Percentiles rank a stretch among this genome's conserved stretches.
phyloP scores from a whole-genome alignment of 805 yeast genomes.

The Komagataella phaffii region DNA sequence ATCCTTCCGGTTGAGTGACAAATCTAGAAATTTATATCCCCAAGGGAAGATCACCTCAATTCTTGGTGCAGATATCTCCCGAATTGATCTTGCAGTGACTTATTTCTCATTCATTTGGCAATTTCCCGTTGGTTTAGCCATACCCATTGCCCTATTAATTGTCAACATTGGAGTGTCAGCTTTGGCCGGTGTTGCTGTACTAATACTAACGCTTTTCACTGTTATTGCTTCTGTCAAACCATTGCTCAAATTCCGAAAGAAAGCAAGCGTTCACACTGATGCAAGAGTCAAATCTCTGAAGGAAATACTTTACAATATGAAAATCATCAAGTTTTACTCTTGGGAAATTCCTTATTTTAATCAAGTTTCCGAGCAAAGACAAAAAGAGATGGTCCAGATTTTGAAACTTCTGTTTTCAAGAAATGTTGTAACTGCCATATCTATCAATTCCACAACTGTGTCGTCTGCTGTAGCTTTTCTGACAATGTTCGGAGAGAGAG shows the following conservation, averaged over 20 bases:
- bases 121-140: slow-evolving; percentile 48
- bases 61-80: slow-evolving; percentile 69
- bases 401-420: slow-evolving; percentile 51
- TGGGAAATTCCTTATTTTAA: slow-evolving; percentile 77
- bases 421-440: slow-evolving; percentile 41
- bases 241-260: slow-evolving; percentile 40
- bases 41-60: slow-evolving; percentile 63
- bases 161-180: slow-evolving; percentile 62
- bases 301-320: slow-evolving; percentile 68
- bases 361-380: slow-evolving; percentile 40
- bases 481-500: slow-evolving; percentile 22
- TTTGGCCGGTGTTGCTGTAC: slow-evolving; percentile 54
- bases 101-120: slow-evolving; percentile 53
- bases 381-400: slow-evolving; percentile 45
- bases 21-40: slow-evolving; percentile 50
- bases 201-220: slow-evolving; percentile 30
- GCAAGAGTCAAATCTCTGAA: slow-evolving; percentile 61
- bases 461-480: slow-evolving; percentile 34
- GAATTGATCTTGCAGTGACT: slow-evolving; percentile 63
- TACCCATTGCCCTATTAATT: slow-evolving; percentile 53
- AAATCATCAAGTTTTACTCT: slow-evolving; percentile 72
- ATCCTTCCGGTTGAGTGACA: slow-evolving; percentile 45
- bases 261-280: slow-evolving; percentile 57
- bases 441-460: slow-evolving; percentile 46
- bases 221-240: slow-evolving; percentile 32